These are phyloP conservation scores for Rhodotorula glutinis DNA, from an alignment of 1,284 basidiomycete species.

Conservation along the genomic window DNA sequence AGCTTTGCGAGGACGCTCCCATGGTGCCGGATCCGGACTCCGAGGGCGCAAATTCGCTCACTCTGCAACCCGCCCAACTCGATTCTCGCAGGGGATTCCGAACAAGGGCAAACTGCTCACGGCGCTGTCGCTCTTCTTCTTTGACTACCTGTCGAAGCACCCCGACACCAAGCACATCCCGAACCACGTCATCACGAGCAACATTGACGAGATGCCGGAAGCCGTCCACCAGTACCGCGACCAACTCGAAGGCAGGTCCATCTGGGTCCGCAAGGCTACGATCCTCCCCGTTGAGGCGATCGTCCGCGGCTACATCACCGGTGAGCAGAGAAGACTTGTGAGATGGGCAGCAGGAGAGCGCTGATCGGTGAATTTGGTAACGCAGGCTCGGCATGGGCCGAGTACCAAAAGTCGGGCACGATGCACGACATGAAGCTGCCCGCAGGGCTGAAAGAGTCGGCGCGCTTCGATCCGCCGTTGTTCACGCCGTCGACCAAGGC, in stretches of 20 bases:
- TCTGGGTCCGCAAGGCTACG: conserved; percentile 86
- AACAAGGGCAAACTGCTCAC: conserved; percentile 90
- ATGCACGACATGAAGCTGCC: conserved; percentile 82
- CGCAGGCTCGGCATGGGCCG: conserved; percentile 83
- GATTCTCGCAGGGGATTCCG: conserved; percentile 75
- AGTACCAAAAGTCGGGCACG: conserved; percentile 84
- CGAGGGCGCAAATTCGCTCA: no score
- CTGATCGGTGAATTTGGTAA: background rate
- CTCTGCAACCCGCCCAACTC: background rate
- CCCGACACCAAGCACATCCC: conserved; percentile 56
- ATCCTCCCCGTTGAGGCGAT: conserved; percentile 96
- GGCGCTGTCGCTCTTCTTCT: conserved; percentile 91
- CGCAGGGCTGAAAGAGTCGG: conserved; percentile 75
- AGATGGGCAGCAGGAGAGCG: no score
- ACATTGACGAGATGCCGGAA: conserved; percentile 68
- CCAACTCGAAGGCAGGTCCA: conserved; percentile 75
- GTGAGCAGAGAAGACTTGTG: conserved; percentile 50
- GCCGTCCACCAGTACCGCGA: conserved; percentile 62
- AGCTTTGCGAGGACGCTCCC: conserved; percentile 45
- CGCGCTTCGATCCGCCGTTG: conserved; percentile 74
- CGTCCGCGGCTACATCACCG: conserved; percentile 92
- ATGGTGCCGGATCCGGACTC: no score
- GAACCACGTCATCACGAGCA: conserved; percentile 77
- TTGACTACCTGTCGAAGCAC: conserved; percentile 69
- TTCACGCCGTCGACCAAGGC: conserved; percentile 99